phyloP scores from a whole-genome alignment of 768 basidiomycete genomes.

The Agaricus blazei region DNA sequence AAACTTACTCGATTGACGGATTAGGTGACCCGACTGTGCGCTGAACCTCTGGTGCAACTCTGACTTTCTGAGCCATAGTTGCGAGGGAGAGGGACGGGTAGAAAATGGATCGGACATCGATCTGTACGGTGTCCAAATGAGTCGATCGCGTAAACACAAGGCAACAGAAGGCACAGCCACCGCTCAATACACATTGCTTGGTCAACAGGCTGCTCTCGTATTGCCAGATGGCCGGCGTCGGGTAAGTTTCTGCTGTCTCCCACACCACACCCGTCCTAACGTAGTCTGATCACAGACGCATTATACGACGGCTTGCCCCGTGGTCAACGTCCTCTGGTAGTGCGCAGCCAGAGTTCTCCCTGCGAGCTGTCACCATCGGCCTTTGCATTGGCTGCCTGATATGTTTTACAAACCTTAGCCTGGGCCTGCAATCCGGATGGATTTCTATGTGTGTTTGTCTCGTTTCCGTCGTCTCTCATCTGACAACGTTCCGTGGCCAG shows the following conservation, averaged over 20 bases:
- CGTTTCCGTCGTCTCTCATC: neutral
- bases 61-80: conserved; percentile 50
- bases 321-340: neutral
- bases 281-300: neutral
- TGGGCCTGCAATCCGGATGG: conserved; percentile 87
- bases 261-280: neutral
- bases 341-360: conserved; percentile 37
- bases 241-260: conserved; percentile 10
- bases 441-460: conserved; percentile 64
- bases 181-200: no score
- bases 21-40: conserved; percentile 51
- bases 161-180: no score
- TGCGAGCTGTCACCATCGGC: conserved; percentile 67
- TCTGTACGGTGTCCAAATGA: no score
- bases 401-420: conserved; percentile 89
- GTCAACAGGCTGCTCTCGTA: no score
- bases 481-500: conserved; percentile 26
- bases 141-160: neutral
- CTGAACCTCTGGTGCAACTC: conserved; percentile 44
- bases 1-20: conserved; percentile 40
- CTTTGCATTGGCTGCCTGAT: conserved; percentile 81
- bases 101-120: neutral
- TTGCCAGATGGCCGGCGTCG: conserved; percentile 14
- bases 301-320: neutral
- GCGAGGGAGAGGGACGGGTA: neutral